Evolutionary conservation across 139 green algal species (phyloP).

Genomic region (Picochlorum sp.): DNA sequence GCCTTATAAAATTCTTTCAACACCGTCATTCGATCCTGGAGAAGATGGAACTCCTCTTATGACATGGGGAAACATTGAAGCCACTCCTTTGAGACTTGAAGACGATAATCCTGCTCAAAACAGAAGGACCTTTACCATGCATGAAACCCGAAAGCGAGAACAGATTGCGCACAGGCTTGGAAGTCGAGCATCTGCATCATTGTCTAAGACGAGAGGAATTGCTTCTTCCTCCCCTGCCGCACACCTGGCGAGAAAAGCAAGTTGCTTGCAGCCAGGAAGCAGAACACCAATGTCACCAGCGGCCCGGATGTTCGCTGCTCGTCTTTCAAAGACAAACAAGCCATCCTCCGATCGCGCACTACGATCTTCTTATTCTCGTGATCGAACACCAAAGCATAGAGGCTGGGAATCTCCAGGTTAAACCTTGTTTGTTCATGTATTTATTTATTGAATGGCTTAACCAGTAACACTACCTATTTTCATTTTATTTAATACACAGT

Average conservation of each 20-base stretch:
- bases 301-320: constrained; percentile 4
- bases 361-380: background rate
- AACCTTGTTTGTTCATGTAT: too few relatives aligned
- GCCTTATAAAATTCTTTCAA: constrained; percentile 31
- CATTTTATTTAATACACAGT: too few relatives aligned
- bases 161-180: constrained; percentile 1
- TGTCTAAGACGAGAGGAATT: background rate
- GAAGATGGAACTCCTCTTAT: constrained; percentile 60
- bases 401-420: too few relatives aligned
- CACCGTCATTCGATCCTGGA: constrained; percentile 29
- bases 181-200: background rate
- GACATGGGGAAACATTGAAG: constrained; percentile 77
- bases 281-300: constrained; percentile 10
- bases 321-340: constrained; percentile 1
- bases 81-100: constrained; percentile 55
- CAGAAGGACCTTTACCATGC: constrained; percentile 24
- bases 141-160: constrained; percentile 4
- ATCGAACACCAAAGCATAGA: too few relatives aligned
- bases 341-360: background rate
- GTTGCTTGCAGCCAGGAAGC: background rate
- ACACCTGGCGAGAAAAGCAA: background rate
- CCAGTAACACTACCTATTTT: too few relatives aligned
- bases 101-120: constrained; percentile 13
- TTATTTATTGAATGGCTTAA: too few relatives aligned
- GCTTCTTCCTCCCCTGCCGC: background rate